Evolutionary conservation across 2,329 filamentous ascomycete genomes (phyloP).

Genomic region (Rhexocercosporidium sp.): DNA sequence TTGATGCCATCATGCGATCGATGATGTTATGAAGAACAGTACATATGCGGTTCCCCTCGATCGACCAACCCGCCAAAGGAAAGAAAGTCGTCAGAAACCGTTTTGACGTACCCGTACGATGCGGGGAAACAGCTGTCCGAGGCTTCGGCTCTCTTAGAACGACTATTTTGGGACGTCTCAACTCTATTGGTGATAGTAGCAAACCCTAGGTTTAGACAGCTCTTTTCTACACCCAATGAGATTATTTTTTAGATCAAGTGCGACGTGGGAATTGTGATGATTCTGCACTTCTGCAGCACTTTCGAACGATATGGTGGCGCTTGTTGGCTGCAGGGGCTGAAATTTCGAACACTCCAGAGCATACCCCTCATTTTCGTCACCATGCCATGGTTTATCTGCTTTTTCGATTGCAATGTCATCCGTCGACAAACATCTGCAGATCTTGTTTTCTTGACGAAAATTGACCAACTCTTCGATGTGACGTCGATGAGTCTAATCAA

Average conservation of each 20-base stretch:
- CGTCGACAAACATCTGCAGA: constrained; percentile 1
- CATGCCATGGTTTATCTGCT: constrained; percentile 3
- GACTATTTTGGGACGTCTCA: background rate
- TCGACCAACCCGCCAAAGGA: background rate
- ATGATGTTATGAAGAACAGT: background rate
- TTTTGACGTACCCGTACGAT: background rate
- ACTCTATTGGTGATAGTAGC: background rate
- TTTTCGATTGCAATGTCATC: background rate
- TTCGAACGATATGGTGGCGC: background rate
- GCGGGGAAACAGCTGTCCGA: constrained; percentile 1
- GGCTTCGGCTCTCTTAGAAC: background rate
- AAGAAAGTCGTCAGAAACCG: background rate
- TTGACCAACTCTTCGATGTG: background rate
- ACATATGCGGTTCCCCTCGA: background rate
- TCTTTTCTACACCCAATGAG: background rate
- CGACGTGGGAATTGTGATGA: background rate
- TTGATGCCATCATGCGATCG: constrained; percentile 11
- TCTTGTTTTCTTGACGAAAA: constrained; percentile 1
- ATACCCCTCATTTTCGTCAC: background rate
- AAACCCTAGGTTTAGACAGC: background rate
- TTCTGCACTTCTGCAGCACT: background rate
- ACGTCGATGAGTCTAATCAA: constrained; percentile 14
- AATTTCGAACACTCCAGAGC: constrained; percentile 1
- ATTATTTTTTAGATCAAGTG: background rate
- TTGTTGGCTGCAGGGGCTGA: background rate